A percentile compares a stretch with the other conserved stretches of the same genome.
Evolutionary conservation across 805 yeast species (phyloP).

Genomic region (Cyberlindnera sargentensis): DNA sequence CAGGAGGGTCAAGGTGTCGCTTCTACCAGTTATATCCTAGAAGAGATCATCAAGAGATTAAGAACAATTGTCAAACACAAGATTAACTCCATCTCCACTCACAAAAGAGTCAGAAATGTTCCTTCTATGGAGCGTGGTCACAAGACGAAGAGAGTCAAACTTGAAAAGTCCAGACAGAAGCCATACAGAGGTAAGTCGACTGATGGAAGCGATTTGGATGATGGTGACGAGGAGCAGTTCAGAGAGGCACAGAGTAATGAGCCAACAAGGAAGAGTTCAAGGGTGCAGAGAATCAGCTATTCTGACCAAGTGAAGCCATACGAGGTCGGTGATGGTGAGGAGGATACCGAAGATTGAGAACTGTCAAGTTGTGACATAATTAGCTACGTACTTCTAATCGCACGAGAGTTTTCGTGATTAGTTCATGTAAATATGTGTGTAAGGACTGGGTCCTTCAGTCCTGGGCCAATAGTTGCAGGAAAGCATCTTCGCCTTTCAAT

Average conservation of each 20-base stretch:
- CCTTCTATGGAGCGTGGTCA: slow-evolving; percentile 2
- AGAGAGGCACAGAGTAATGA: not conserved
- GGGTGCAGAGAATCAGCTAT: slow-evolving; percentile 32
- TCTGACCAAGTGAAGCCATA: slow-evolving; percentile 18
- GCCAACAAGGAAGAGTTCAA: slow-evolving; percentile 38
- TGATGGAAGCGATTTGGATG: slow-evolving; percentile 20
- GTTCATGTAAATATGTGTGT: not conserved
- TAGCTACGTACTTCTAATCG: no score
- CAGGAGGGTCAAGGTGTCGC: slow-evolving; percentile 52
- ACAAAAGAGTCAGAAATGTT: slow-evolving; percentile 11
- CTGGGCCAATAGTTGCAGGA: slow-evolving; percentile 47
- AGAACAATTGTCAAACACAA: slow-evolving; percentile 26
- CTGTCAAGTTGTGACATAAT: no score
- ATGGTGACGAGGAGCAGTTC: slow-evolving; percentile 9
- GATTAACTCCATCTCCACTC: slow-evolving; percentile 22
- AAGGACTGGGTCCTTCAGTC: not conserved
- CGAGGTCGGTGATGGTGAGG: slow-evolving; percentile 12
- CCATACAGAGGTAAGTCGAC: slow-evolving; percentile 8
- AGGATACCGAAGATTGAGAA: not conserved
- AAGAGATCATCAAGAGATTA: slow-evolving; percentile 34
- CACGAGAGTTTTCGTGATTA: not conserved
- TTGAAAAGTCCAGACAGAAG: slow-evolving; percentile 7
- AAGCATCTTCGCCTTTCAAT: slow-evolving; percentile 60
- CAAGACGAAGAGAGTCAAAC: slow-evolving; percentile 17
- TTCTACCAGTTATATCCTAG: slow-evolving; percentile 49